These are phyloP conservation scores for Hyparrhenia diplandra DNA, from an alignment of 176 grass and related monocot genomes.

Conservation along the genomic window DNA sequence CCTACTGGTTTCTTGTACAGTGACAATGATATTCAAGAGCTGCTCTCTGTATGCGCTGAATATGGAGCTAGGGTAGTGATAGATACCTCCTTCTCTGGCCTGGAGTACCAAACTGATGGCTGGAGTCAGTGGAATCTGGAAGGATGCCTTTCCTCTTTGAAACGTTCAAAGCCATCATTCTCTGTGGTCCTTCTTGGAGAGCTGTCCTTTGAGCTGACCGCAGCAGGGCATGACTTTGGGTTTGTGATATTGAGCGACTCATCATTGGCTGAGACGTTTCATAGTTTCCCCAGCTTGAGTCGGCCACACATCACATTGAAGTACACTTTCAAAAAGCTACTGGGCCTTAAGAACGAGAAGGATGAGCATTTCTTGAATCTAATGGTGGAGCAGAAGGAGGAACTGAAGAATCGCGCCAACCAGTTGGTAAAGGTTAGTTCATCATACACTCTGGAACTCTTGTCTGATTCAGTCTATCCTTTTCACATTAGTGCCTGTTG, in stretches of 20 bases:
- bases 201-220: constrained; percentile 67
- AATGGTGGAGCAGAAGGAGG: constrained; percentile 53
- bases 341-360: constrained; percentile 65
- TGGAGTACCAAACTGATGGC: constrained; percentile 65
- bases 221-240: constrained; percentile 75
- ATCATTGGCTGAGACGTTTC: constrained; percentile 58
- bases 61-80: constrained; percentile 82
- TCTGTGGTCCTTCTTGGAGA: constrained; percentile 68
- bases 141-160: constrained; percentile 33
- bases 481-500: not conserved
- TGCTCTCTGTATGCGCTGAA: constrained; percentile 73
- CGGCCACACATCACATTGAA: constrained; percentile 71
- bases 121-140: constrained; percentile 69
- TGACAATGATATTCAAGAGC: constrained; percentile 52
- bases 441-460: not conserved
- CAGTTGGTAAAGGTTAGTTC: constrained; percentile 52
- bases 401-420: constrained; percentile 42
- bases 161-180: constrained; percentile 43
- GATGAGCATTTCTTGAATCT: constrained; percentile 47
- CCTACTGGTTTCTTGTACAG: constrained; percentile 88
- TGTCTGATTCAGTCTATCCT: not conserved
- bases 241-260: constrained; percentile 69
- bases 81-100: constrained; percentile 87
- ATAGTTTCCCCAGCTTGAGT: constrained; percentile 71
- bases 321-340: constrained; percentile 75